phyloP scores from a whole-genome alignment of 2,329 filamentous ascomycete species.

The Aspergillus fischeri region DNA sequence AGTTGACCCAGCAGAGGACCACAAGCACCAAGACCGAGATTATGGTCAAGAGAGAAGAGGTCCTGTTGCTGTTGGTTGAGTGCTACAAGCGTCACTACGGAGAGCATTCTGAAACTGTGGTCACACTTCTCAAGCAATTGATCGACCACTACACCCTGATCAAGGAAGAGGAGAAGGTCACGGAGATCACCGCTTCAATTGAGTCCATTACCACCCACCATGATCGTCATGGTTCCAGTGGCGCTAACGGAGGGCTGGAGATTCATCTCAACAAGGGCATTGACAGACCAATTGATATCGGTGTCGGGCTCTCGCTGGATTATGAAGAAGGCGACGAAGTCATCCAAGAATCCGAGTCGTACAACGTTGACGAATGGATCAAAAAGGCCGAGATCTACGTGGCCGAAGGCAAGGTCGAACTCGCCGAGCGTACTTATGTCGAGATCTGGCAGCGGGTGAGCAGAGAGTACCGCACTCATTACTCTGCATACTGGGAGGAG shows the following conservation, averaged over 20 bases:
- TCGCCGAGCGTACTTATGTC: constrained; percentile 47
- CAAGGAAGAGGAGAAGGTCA: constrained; percentile 44
- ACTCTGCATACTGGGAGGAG: constrained; percentile 45
- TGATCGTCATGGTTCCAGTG: constrained; percentile 15
- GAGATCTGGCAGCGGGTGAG: constrained; percentile 51
- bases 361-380: constrained; percentile 34
- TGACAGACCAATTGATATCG: neutral
- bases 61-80: constrained; percentile 44
- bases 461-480: constrained; percentile 41
- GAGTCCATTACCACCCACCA: constrained; percentile 13
- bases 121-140: constrained; percentile 41
- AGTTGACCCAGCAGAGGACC: constrained; percentile 34
- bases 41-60: constrained; percentile 41
- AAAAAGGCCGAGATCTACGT: constrained; percentile 36
- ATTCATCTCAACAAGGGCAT: neutral
- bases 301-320: neutral
- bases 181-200: constrained; percentile 29
- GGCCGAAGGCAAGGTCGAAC: constrained; percentile 28
- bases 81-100: constrained; percentile 47
- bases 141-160: constrained; percentile 45
- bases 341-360: constrained; percentile 18
- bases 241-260: constrained; percentile 21
- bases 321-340: neutral
- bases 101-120: constrained; percentile 41
- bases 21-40: constrained; percentile 26